A percentile compares a stretch with the other conserved stretches of the same genome.
Evolutionary conservation across 306 rosid species (phyloP).

Genomic region (Arachis hypogaea): DNA sequence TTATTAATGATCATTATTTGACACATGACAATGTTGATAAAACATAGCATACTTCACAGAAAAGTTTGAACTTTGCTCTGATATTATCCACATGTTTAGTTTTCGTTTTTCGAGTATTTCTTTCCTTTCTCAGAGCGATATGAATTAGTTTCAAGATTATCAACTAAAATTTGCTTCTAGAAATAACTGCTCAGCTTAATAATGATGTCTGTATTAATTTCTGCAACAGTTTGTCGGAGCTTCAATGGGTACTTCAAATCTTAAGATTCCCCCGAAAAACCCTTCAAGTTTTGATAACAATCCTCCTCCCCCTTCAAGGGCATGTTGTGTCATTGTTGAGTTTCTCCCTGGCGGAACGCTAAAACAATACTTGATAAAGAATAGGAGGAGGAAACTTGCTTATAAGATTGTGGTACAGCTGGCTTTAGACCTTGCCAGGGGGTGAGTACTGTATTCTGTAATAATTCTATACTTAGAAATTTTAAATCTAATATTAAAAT

Average conservation of each 20-base stretch:
- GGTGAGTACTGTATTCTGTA: conserved; percentile 53
- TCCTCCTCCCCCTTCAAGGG: conserved; percentile 69
- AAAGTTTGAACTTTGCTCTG: background rate
- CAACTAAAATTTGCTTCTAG: conserved; percentile 4
- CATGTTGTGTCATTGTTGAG: conserved; percentile 88
- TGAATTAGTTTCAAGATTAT: conserved; percentile 13
- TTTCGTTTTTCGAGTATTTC: background rate
- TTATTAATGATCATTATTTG: conserved; percentile 28
- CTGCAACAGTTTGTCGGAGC: conserved; percentile 82
- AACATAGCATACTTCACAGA: background rate
- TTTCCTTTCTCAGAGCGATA: background rate
- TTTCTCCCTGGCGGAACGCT: conserved; percentile 88
- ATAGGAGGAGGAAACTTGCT: conserved; percentile 72
- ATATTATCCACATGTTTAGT: conserved; percentile 2
- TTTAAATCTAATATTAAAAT: conserved; percentile 2
- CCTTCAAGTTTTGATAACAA: conserved; percentile 42
- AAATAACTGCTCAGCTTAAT: conserved; percentile 10
- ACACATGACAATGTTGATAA: conserved; percentile 2
- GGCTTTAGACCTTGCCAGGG: conserved; percentile 86
- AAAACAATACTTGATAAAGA: conserved; percentile 68
- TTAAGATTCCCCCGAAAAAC: conserved; percentile 65
- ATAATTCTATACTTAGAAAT: background rate
- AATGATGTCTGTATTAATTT: conserved; percentile 29
- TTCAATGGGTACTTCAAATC: conserved; percentile 85
- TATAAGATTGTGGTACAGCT: conserved; percentile 75